phyloP scores from a whole-genome alignment of 1,284 basidiomycete genomes.

The Trametes pubescens region DNA sequence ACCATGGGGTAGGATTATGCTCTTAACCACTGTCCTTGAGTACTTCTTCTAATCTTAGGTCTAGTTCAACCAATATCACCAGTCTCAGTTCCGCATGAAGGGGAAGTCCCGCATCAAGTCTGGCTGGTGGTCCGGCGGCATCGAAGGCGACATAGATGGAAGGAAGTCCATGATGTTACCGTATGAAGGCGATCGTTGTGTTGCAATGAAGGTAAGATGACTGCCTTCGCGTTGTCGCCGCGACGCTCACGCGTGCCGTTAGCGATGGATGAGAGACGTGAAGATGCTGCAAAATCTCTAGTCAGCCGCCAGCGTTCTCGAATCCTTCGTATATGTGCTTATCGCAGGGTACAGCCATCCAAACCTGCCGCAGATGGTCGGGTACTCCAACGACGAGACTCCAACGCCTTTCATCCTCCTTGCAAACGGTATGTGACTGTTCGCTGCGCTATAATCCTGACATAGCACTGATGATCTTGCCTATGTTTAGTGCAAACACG shows the following conservation, averaged over 20 bases:
- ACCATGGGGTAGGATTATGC: conserved; percentile 47
- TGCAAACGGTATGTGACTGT: conserved; percentile 49
- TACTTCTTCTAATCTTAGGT: conserved; percentile 1
- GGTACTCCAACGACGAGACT: conserved; percentile 56
- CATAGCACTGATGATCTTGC: not conserved
- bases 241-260: not conserved
- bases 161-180: conserved; percentile 51
- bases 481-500: conserved; percentile 49
- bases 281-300: conserved; percentile 58
- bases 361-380: conserved; percentile 61
- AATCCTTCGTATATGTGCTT: not conserved
- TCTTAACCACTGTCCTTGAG: too few species aligned
- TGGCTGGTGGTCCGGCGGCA: conserved; percentile 57
- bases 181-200: conserved; percentile 49
- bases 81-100: conserved; percentile 52
- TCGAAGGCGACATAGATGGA: conserved; percentile 50
- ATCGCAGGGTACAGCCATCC: conserved; percentile 51
- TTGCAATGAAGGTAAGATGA: conserved; percentile 45
- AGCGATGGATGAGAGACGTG: conserved; percentile 61
- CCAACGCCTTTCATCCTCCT: conserved; percentile 60
- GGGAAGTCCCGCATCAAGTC: conserved; percentile 46
- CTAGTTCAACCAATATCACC: conserved; percentile 60
- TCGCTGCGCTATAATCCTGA: not conserved
- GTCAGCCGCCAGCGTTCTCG: conserved; percentile 38
- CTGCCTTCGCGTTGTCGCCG: not conserved